Base-by-base conservation (phyloP, 305 asterid genomes). In the Fraxinus paxiana region DNA sequence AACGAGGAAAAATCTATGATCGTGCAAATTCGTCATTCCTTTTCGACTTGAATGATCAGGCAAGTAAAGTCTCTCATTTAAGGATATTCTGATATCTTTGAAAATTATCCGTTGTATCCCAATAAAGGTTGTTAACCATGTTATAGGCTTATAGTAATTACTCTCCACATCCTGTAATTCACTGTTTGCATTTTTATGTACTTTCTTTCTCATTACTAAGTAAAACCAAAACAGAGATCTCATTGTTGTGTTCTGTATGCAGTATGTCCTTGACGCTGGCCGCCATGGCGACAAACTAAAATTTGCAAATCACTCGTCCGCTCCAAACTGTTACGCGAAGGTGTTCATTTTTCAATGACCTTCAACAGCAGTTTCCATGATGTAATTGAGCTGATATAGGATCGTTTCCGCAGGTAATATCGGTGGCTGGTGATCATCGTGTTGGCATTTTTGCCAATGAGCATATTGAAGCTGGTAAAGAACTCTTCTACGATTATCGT, bases 1-100 rank as follows among this genome's bases (percentile, higher is more conserved):
- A 92, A 91, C 98, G 99, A 24, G 99, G 99, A 73, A 96, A 96
- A 82, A 93, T 96, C 63, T 96, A 94, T 69, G 98, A 96, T 84
- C 94, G 96, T 79, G 97, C 97, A 77, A 92, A 94, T 86, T 94
- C 98, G 15, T 96, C 99, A 1, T 96, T 91, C 90, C 99, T 96
- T 82, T 93, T 95, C 48, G 97, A 94, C 90, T 88, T 96, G 91
- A 96, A 96, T 82, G 97, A 96, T 85, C 92, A 92, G 98, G 99
- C 88, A 86, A 88, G 96, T 84, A 59, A 22, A 33, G 51, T 72
- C 46, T 75, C 33, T 75, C 35, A 43, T 73, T 73, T 35, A 30
- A 71, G 26, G n/a, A 59, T 69, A 61, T 20, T 41, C 18, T 26
- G 12, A 4, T 75, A 74, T 71, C 83, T 78, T 37, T 30, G 73